Evolutionary conservation across 345 rosid genomes (phyloP), one percentile per base, ranked within the genome.

Genomic region (Dipteronia dyeriana): DNA sequence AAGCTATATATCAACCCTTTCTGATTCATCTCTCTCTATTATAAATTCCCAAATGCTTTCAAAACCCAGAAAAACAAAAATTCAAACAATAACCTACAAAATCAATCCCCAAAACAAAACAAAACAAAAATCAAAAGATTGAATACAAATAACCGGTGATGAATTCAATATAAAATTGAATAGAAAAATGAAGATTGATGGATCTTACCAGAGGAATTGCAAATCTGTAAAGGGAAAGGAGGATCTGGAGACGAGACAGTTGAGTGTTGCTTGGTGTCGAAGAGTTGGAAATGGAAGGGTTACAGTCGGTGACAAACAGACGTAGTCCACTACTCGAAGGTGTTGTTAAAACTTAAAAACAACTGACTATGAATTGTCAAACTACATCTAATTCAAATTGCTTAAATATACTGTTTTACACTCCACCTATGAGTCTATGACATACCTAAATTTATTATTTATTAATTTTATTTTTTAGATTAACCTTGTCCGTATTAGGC

Each of bases 1-100:
- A 97, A 97, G 88, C 98, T 91, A 79, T 97, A 97, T 73, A 97
- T 97, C 88, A 97, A 87, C 45, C 99, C 98, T 82, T 87, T 90
- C 80, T 85, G 97, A 86, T 76, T 92, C 98, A 96, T 96, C 79
- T 81, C 77, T 51, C 26, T 66, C 45, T 77, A 75, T 51, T 20
- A 78, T 64, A 59, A 59, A 41, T 4, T 9, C 80, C 65, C 76
- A 45, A 54, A 66, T 22, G 45, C 45, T 10, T 41, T 41, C 9
- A 41, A 41, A 41, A 68, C 47, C 73, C 70, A 38, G 43, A 53
- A 62, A 76, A 67, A 81, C 72, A 80, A 73, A 74, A 80, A 73
- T 75, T 77, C 85, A 84, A 79, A 73, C 10, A 49, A 11, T 12
- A 26, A 22, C 20, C 10, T 8, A 51, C 39, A 53, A 54, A 51